Base-by-base conservation (phyloP, 331 rosid genomes). In the Cydonia oblonga region DNA sequence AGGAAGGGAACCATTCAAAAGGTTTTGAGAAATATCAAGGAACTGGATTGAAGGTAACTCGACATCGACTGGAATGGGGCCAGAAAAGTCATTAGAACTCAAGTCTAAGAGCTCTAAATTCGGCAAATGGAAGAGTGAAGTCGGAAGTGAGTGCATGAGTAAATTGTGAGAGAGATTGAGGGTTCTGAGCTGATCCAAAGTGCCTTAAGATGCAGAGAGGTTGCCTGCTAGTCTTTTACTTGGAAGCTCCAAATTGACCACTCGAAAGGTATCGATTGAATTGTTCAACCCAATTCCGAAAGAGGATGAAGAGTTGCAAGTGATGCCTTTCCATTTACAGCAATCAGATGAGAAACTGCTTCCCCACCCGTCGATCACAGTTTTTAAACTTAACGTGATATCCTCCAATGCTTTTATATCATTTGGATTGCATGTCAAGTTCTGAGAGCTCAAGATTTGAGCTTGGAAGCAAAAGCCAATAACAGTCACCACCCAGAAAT, bases 81-180 rank as follows among this genome's bases (percentile, higher is more conserved):
- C 71, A 2, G 52, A 58, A 26, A 82, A 32, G 5, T 20, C 22
- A 30, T 82, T 82, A 11, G 33, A 63, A 58, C 72, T 79, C 58
- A 82, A 63, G 67, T 82, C 79, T 13, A 82, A 49, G 16, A 72
- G 40, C 70, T 79, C 28, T 23, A 82, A 46, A 46, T 64, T 69
- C 22, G 10, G 49, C 64, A 82, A 72, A 42, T 4, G 28, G 51
- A 75, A 75, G 18, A 79, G 75, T 6, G 70, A n/a, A 16, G 1
- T 13, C 0, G 83, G 86, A 75, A 82, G 73, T 8, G 53, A 67
- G 23, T 6, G 24, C 7, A 16, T 30, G 75, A 82, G 71, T 16
- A 9, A 67, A 64, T 75, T 71, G 40, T n/a, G 59, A 5, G 86
- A 78, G n/a, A 82, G 72, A 65, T 75, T 72, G 18, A 79, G 83